Evolutionary conservation across 331 rosid species (phyloP).

Genomic region (Prunus yedoensis): DNA sequence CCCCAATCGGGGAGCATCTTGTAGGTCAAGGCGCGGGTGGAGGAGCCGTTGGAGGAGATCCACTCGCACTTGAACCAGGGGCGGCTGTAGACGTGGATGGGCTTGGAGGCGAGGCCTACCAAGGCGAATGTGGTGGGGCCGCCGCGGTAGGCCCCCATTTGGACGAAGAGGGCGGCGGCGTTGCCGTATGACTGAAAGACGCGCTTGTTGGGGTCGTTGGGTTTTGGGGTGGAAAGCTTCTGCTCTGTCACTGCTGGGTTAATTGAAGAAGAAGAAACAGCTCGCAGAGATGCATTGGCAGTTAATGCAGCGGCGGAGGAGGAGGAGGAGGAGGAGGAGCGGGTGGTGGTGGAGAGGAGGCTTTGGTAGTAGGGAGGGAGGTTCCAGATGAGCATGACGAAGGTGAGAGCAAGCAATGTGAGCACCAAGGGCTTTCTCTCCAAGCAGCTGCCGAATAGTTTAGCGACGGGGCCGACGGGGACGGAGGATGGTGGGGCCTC

Average conservation of each 20-base stretch:
- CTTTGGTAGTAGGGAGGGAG: slow-evolving; percentile 44
- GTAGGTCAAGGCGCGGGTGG: slow-evolving; percentile 26
- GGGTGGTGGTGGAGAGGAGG: slow-evolving; percentile 30
- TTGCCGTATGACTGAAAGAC: slow-evolving; percentile 30
- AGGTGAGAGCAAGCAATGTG: slow-evolving; percentile 34
- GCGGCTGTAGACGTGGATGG: slow-evolving; percentile 38
- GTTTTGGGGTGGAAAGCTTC: slow-evolving; percentile 17
- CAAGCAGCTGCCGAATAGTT: slow-evolving; percentile 17
- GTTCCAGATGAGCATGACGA: slow-evolving; percentile 37
- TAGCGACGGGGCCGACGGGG: slow-evolving; percentile 11
- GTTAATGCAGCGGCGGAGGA: background rate
- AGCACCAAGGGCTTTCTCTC: slow-evolving; percentile 29
- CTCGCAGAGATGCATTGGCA: background rate
- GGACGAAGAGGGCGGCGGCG: slow-evolving; percentile 41
- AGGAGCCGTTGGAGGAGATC: slow-evolving; percentile 39
- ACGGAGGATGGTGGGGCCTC: slow-evolving; percentile 15
- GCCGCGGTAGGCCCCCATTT: slow-evolving; percentile 44
- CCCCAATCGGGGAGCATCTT: slow-evolving; percentile 52
- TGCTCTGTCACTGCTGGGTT: background rate
- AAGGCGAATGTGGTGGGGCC: slow-evolving; percentile 36
- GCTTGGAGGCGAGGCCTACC: slow-evolving; percentile 43
- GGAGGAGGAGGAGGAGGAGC: slow-evolving; percentile 26
- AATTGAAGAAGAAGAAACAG: background rate
- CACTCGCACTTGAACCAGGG: slow-evolving; percentile 50
- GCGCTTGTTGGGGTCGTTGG: slow-evolving; percentile 29